Evolutionary conservation across 2,329 filamentous ascomycete species (phyloP).

Genomic region (Mycocentrospora acerina): DNA sequence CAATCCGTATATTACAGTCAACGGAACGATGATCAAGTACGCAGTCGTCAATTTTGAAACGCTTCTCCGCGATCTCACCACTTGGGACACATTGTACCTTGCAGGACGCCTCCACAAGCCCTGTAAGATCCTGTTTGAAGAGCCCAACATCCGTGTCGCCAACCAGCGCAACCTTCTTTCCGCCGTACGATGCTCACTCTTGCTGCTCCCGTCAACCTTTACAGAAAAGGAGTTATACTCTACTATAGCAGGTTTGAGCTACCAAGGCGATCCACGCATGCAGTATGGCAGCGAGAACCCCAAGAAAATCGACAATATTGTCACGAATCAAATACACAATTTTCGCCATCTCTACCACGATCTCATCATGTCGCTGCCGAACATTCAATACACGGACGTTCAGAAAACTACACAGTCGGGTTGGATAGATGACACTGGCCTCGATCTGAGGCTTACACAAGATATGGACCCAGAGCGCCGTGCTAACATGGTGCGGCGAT

Average conservation of each 20-base stretch:
- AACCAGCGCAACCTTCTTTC: conserved; percentile 96
- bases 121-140: conserved; percentile 94
- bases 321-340: conserved; percentile 84
- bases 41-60: conserved; percentile 94
- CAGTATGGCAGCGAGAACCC: conserved; percentile 85
- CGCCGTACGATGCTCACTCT: conserved; percentile 82
- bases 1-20: conserved; percentile 91
- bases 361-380: conserved; percentile 85
- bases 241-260: conserved; percentile 89
- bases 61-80: conserved; percentile 78
- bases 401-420: conserved; percentile 56
- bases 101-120: conserved; percentile 95
- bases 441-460: conserved; percentile 71
- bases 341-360: conserved; percentile 91
- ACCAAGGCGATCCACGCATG: conserved; percentile 97
- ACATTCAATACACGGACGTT: conserved; percentile 73
- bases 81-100: conserved; percentile 96
- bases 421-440: conserved; percentile 61
- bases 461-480: conserved; percentile 91
- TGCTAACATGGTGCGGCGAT: conserved; percentile 92
- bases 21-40: conserved; percentile 96
- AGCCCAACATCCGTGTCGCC: conserved; percentile 85
- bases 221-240: conserved; percentile 86
- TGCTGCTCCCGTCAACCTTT: conserved; percentile 81
- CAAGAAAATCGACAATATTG: conserved; percentile 91